Evolutionary conservation across 495 filamentous ascomycete genomes (phyloP), one percentile per base, ranked within the genome.

Genomic region (Pyrenula aspistea): DNA sequence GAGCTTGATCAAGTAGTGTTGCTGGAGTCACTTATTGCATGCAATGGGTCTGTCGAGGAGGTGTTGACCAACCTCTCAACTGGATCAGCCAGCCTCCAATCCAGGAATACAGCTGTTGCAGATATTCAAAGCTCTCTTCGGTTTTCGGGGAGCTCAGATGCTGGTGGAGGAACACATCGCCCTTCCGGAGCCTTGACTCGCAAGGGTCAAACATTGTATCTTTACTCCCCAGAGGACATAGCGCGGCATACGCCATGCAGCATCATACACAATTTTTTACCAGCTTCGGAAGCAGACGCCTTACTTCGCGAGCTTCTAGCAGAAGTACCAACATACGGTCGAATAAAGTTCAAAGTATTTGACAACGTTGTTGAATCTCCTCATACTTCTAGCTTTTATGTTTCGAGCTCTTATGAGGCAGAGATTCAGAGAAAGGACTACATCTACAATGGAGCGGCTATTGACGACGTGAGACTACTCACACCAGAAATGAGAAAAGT

Each of bases 251-350:
- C 93, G 0, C 89, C 93, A 19, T 95, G 90, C 69, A 88, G 86
- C 10, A 85, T 96, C 60, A 83, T 96, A 62, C 91, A 91, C 71
- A 92, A 94, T 63, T 96, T 96, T 65, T 77, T 97, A 0, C 84
- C 88, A 0, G 12, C 76, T 0, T 72, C 82, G 8, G 76, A 85
- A 53, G 92, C 92, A 20, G 84, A 87, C 54, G 68, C 73, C 2
- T 79, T 97, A 11, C 76, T 96, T 0, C 60, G 69, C 1, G 91
- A 96, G 63, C 74, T 96, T 20, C 74, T 96, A 0, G 70, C 78
- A 15, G 89, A 96, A 71, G 80, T 86, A 1, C 68, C 77, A n/a
- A 80, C 88, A 0, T 96, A 91, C 65, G 73, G 80, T 49, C 80
- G 78, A 56, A 80, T 81, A 24, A 81, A 80, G 1, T 95, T 96